Base-by-base conservation (phyloP, 768 basidiomycete species). In the Lactifluus rugatus region DNA sequence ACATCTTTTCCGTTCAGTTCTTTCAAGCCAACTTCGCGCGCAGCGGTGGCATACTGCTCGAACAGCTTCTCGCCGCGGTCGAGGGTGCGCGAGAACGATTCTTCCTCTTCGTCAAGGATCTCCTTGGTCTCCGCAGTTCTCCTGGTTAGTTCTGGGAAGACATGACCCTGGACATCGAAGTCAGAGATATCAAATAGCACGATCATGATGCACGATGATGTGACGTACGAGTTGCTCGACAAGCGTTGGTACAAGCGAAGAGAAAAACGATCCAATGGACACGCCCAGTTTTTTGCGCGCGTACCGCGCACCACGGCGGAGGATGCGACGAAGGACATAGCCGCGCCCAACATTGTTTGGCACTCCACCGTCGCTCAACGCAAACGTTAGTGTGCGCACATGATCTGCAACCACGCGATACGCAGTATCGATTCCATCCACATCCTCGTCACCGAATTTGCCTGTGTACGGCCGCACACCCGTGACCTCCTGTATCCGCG, bases 361-460 rank as follows among this genome's bases (percentile, higher is more conserved):
- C 11, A 96, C 83, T 52, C 96, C 96, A 36, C 96, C 96, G 66
- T 99, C 96, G 62, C 91, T 91, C 63, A 99, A 76, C 16, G 96
- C 95, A 67, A 99, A 91, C 0, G 93, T 93, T 64, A 99, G 75
- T 7, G 96, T 98, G 61, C 96, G 80, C 36, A 94, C 87, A 69
- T 99, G 96, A 70, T 99, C 96, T 6, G 95, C 94, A 52, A 98
- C 84, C 48, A 99, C 89, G 51, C 96, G 85, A 73, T 99, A 99
- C 19, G 95, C 96, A 49, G 92, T 99, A 69, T 99, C 96, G 57
- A 97, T 87, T 1, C 93, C 95, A 68, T 98, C 93, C 26, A 73
- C 73, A 69, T 98, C 96, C n/a, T 95, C 91, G n/a, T 80, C 82
- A 44, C 96, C 96, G 60, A 99, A 92, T 62, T 85, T 90, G 50